Base-by-base conservation (phyloP, 2,329 filamentous ascomycete species). In the Tolypocladium album region DNA sequence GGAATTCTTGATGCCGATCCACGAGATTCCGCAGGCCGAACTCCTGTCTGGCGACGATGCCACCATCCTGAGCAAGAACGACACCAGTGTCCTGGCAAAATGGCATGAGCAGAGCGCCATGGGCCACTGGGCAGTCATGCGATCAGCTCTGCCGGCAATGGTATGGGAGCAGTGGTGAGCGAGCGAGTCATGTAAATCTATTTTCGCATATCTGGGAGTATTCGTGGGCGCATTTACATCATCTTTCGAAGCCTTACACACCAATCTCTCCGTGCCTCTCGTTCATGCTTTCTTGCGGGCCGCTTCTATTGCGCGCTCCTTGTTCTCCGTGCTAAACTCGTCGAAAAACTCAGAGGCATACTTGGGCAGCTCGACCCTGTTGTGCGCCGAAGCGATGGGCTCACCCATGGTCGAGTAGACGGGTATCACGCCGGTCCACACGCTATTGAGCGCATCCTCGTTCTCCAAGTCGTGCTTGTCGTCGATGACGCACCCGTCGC, bases 51-150 rank as follows among this genome's bases (percentile, higher is more conserved):
- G 69, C 60, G 74, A 75, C 42, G 74, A 78, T 65, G 75, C 78
- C 1, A 78, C 78, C 4, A 70, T 91, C 0, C 74, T 94, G 68
- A 78, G 75, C 36, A 79, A 72, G 53, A 88, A 86, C 58, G 83
- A 88, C 63, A 90, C 88, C 31, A 78, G 78, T 8, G 80, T 84
- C 67, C 78, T 97, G 68, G 81, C 82, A 59, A 80, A 82, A 70
- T 90, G 84, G 79, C 92, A 96, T 70, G 80, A 85, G 68, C 79
- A 84, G 68, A 90, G 89, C 67, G 92, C 92, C 0, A 70, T 89
- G 58, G 89, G 89, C 12, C 94, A 99, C 75, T 99, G 94, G 94
- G 78, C 76, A 52, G 88, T 99, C 55, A 99, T 99, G 92, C 84
- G 94, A 69, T 84, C 78, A 0, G 92, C 97, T 3, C 66, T 97